phyloP scores from a whole-genome alignment of 2,329 filamentous ascomycete species.

The Cryphonectria carpinicola region DNA sequence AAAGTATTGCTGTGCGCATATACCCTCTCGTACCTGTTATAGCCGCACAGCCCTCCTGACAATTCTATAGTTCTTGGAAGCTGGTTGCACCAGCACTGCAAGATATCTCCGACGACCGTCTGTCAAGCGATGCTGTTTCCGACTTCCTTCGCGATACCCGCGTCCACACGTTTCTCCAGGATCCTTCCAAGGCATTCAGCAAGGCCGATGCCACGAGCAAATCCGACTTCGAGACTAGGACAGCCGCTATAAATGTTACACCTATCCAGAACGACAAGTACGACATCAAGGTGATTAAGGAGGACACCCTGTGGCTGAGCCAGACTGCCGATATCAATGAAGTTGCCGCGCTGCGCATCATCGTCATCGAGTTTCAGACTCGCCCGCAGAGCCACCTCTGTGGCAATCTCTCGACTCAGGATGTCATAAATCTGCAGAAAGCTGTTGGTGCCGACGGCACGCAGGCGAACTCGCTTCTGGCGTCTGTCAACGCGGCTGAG shows the following conservation, averaged over 20 bases:
- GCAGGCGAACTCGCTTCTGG: constrained; percentile 60
- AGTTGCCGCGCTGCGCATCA: constrained; percentile 77
- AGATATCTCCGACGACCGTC: constrained; percentile 61
- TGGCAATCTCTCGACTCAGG: constrained; percentile 74
- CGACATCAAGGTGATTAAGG: constrained; percentile 79
- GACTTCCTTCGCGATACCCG: constrained; percentile 73
- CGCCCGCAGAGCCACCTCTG: constrained; percentile 74
- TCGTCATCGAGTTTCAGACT: constrained; percentile 81
- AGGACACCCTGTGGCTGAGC: constrained; percentile 85
- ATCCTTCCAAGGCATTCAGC: constrained; percentile 70
- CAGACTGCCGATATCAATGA: constrained; percentile 78
- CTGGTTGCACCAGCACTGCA: constrained; percentile 58
- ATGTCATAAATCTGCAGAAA: constrained; percentile 75
- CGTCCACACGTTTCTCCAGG: constrained; percentile 69
- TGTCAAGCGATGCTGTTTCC: constrained; percentile 58
- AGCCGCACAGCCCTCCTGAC: constrained; percentile 10
- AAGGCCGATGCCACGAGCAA: constrained; percentile 65
- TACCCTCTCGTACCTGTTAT: background rate
- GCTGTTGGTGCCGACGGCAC: constrained; percentile 68
- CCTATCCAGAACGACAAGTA: constrained; percentile 68
- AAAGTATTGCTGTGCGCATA: constrained; percentile 74
- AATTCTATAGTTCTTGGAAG: constrained; percentile 60
- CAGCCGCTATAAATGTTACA: constrained; percentile 82
- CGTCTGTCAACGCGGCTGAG: constrained; percentile 52
- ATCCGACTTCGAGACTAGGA: constrained; percentile 76